A percentile compares a stretch with the other conserved stretches of the same genome.
These are phyloP conservation scores for Entomortierella chlamydospora DNA, from an alignment of 192 early-diverging fungal species.

Conservation along the genomic window DNA sequence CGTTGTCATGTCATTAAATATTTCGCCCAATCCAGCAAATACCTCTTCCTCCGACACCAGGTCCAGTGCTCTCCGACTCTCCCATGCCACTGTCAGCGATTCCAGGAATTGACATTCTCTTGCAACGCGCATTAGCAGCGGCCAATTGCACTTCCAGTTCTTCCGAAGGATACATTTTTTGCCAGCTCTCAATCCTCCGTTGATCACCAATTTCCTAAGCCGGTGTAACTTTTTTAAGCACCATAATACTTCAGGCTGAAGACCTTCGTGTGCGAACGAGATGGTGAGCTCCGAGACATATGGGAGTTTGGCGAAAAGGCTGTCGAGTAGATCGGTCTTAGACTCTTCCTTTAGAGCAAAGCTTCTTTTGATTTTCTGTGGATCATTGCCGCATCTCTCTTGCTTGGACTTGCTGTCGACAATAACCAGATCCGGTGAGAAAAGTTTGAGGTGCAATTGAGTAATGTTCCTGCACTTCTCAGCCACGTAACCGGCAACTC, in stretches of 20 bases:
- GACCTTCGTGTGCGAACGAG: slow-evolving; percentile 11
- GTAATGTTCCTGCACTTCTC: slow-evolving; percentile 20
- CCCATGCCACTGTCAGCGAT: slow-evolving; percentile 12
- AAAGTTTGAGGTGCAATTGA: slow-evolving; percentile 18
- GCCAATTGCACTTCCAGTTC: slow-evolving; percentile 23
- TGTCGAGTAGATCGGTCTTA: slow-evolving; percentile 14
- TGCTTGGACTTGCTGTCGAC: background rate
- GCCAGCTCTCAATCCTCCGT: slow-evolving; percentile 1
- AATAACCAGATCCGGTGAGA: slow-evolving; percentile 1
- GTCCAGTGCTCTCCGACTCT: background rate
- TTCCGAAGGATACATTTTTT: slow-evolving; percentile 10
- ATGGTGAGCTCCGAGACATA: slow-evolving; percentile 16
- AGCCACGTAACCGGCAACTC: slow-evolving; percentile 11
- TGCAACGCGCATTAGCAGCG: background rate
- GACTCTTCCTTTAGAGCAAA: slow-evolving; percentile 6
- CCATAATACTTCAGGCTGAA: slow-evolving; percentile 18
- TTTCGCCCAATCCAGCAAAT: background rate
- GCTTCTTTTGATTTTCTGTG: background rate
- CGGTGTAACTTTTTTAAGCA: slow-evolving; percentile 1
- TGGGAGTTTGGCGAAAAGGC: slow-evolving; percentile 3
- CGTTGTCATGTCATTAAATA: background rate
- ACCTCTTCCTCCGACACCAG: background rate
- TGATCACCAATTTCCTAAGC: slow-evolving; percentile 4
- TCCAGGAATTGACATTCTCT: slow-evolving; percentile 13
- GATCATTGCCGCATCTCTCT: background rate